Percentiles rank a stretch among this genome's conserved stretches.
Conservation (phyloP, 495 filamentous ascomycete species). For the Penicillium lagena region DNA sequence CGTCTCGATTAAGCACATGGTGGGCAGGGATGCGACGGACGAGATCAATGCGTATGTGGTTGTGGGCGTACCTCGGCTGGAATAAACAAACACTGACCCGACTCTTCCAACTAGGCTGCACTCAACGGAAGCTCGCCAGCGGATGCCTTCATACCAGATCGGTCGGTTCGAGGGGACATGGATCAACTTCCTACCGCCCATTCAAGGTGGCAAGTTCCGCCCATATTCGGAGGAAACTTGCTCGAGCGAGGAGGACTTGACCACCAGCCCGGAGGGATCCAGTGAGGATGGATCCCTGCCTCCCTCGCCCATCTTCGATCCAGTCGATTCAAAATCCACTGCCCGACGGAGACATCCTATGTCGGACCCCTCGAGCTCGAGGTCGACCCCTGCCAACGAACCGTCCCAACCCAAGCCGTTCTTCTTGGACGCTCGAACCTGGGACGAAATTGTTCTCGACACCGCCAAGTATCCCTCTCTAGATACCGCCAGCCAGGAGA, state of each 20-base stretch:
- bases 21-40: conserved; percentile 93
- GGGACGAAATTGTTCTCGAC: conserved; percentile 69
- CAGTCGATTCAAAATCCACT: conserved; percentile 29
- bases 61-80: neutral
- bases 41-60: conserved; percentile 80
- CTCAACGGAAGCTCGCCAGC: conserved; percentile 65
- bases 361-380: conserved; percentile 29
- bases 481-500: conserved; percentile 66
- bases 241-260: conserved; percentile 27
- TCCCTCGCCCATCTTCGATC: conserved; percentile 64
- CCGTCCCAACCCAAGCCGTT: conserved; percentile 40
- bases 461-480: conserved; percentile 75
- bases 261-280: conserved; percentile 33
- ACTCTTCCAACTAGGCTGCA: conserved; percentile 56
- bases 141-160: conserved; percentile 79
- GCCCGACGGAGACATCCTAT: conserved; percentile 22
- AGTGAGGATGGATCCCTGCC: conserved; percentile 25
- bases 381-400: conserved; percentile 22
- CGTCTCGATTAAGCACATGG: conserved; percentile 90
- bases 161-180: conserved; percentile 76
- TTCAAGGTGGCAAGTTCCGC: conserved; percentile 86
- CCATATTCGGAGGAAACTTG: conserved; percentile 35
- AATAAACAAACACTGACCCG: neutral
- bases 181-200: conserved; percentile 85
- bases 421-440: conserved; percentile 68